These are phyloP conservation scores for Komagataella mondaviorum DNA, from an alignment of 805 yeast genomes.

Conservation along the genomic window DNA sequence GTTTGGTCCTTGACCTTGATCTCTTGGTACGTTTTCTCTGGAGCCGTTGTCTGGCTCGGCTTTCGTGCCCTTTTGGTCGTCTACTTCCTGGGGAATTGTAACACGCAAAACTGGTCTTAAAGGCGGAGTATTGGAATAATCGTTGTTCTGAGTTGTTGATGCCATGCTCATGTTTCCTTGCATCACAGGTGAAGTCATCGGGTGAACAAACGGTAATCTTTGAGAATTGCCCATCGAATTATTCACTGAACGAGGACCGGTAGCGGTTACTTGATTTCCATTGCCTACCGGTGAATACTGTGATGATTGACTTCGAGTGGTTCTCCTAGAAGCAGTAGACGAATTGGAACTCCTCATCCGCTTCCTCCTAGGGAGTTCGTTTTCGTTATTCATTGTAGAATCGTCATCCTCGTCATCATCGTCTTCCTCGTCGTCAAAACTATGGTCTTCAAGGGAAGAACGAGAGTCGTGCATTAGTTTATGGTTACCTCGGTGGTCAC, in stretches of 20 bases:
- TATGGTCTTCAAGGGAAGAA: slow-evolving; percentile 4
- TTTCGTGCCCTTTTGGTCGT: slow-evolving; percentile 17
- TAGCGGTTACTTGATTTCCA: neutral
- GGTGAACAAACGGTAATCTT: neutral
- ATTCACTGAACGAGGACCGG: neutral
- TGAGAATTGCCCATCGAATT: neutral
- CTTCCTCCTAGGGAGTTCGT: neutral
- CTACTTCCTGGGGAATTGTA: slow-evolving; percentile 35
- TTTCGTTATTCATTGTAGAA: neutral
- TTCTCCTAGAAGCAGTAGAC: neutral
- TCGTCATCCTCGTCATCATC: slow-evolving; percentile 2
- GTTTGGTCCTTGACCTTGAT: neutral
- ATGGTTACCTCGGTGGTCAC: neutral
- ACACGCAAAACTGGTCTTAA: slow-evolving; percentile 48
- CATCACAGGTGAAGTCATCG: neutral
- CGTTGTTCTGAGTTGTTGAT: slow-evolving; percentile 8
- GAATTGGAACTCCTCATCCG: neutral
- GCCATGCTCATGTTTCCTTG: neutral
- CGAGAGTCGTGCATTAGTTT: slow-evolving; percentile 1
- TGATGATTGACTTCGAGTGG: neutral
- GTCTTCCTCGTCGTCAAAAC: slow-evolving; percentile 2
- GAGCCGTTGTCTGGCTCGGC: slow-evolving; percentile 20
- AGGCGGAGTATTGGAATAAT: slow-evolving; percentile 2
- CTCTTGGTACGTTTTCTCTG: slow-evolving; percentile 9
- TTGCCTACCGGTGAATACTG: neutral